A percentile compares a stretch with the other conserved stretches of the same genome.
Evolutionary conservation across 805 yeast genomes (phyloP).

Genomic region (Saturnispora dispora): DNA sequence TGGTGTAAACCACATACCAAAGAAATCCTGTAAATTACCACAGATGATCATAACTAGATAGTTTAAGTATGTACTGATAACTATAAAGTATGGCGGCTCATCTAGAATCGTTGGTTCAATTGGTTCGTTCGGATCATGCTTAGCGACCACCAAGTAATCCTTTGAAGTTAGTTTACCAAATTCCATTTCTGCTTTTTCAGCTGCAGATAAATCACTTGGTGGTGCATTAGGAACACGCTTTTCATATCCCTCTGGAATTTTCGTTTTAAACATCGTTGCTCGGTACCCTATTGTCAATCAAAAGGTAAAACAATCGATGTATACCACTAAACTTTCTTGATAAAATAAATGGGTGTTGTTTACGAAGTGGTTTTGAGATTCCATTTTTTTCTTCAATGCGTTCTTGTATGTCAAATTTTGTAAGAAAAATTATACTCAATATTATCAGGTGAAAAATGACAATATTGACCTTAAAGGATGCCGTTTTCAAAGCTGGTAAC

Average conservation of each 20-base stretch:
- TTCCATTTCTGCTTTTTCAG: conserved; percentile 49
- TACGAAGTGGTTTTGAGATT: conserved; percentile 2
- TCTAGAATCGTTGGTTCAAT: conserved; percentile 57
- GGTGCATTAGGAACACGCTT: conserved; percentile 28
- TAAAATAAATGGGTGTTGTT: conserved; percentile 12
- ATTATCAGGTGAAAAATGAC: not conserved
- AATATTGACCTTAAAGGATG: not conserved
- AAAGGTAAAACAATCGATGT: not conserved
- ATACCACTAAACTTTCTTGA: not conserved
- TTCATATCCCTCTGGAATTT: conserved; percentile 8
- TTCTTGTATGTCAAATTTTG: not conserved
- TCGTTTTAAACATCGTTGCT: not conserved
- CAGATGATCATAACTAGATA: conserved; percentile 76
- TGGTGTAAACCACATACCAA: conserved; percentile 67
- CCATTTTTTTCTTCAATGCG: not conserved
- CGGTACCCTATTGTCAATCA: not conserved
- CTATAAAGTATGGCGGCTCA: conserved; percentile 78
- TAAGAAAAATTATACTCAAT: not conserved
- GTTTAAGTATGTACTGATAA: conserved; percentile 75
- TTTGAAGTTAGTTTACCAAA: conserved; percentile 61
- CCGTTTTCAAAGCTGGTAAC: not conserved
- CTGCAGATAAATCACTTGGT: conserved; percentile 18
- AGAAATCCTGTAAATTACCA: conserved; percentile 86
- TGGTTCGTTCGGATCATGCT: conserved; percentile 48
- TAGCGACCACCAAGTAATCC: conserved; percentile 56